Evolutionary conservation across 2,329 filamentous ascomycete species (phyloP).

Genomic region (Ophioceras dolichostomum): DNA sequence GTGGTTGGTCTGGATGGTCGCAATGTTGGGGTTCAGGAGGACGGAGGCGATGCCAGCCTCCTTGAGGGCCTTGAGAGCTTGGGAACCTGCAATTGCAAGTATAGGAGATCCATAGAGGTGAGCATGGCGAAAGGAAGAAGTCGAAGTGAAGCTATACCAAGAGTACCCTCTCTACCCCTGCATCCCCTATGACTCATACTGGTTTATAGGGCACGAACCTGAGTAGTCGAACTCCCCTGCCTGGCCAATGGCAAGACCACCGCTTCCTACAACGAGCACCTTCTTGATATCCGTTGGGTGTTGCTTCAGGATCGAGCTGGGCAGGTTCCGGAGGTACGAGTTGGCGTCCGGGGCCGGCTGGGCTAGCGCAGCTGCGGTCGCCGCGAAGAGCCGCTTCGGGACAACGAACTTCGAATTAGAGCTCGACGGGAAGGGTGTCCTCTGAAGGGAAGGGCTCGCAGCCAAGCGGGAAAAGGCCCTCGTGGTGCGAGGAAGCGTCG

Average conservation of each 20-base stretch:
- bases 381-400: conserved; percentile 36
- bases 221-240: conserved; percentile 99
- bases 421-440: too few relatives aligned
- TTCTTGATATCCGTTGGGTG: conserved; percentile 87
- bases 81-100: conserved; percentile 51
- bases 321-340: conserved; percentile 81
- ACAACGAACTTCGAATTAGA: conserved; percentile 1
- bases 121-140: too few relatives aligned
- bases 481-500: conserved; percentile 24
- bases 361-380: conserved; percentile 30
- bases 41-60: conserved; percentile 87
- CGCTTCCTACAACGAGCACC: conserved; percentile 90
- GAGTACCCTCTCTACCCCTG: too few relatives aligned
- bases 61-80: conserved; percentile 93
- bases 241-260: conserved; percentile 92
- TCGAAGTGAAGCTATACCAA: too few relatives aligned
- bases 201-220: conserved; percentile 43
- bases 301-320: conserved; percentile 74
- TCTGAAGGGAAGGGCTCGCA: conserved; percentile 4
- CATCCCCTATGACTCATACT: conserved; percentile 13
- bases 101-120: too few relatives aligned
- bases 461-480: conserved; percentile 23
- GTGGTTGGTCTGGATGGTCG: conserved; percentile 96
- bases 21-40: conserved; percentile 96
- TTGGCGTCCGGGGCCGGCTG: conserved; percentile 69